phyloP scores from a whole-genome alignment of 2,329 filamentous ascomycete species.

The Aspergillus pseudotamarii region DNA sequence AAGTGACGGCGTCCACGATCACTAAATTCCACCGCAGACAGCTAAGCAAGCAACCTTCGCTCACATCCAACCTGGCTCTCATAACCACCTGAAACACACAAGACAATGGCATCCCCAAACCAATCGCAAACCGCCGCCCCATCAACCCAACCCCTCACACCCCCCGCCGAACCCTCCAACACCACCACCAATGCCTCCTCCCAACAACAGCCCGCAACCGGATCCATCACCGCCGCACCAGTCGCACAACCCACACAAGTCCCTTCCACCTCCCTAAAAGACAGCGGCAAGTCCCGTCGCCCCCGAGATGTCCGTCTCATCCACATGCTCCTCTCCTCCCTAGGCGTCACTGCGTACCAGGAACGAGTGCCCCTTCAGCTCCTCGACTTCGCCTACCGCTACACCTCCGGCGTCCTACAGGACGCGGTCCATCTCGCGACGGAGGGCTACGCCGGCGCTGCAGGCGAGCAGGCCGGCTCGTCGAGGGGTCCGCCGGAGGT shows the following conservation, averaged over 20 bases:
- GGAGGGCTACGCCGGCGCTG: constrained; percentile 52
- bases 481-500: constrained; percentile 47
- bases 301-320: constrained; percentile 55
- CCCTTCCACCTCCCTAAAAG: constrained; percentile 49
- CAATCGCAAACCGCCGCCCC: constrained; percentile 33
- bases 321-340: constrained; percentile 53
- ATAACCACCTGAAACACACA: background rate
- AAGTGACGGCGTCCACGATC: background rate
- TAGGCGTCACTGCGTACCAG: constrained; percentile 54
- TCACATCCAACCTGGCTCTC: background rate
- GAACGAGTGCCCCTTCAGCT: constrained; percentile 56
- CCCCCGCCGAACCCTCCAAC: constrained; percentile 44
- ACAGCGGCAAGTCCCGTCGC: constrained; percentile 49
- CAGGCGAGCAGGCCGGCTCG: constrained; percentile 27
- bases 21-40: background rate
- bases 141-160: constrained; percentile 45
- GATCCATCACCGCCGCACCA: constrained; percentile 20
- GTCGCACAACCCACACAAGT: constrained; percentile 37
- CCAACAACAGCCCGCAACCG: constrained; percentile 23
- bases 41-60: background rate
- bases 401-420: constrained; percentile 55
- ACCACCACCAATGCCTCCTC: constrained; percentile 14
- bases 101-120: constrained; percentile 39
- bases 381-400: constrained; percentile 57
- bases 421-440: constrained; percentile 55